phyloP scores from a whole-genome alignment of 2,329 filamentous ascomycete species.

The Cladosporium sp. region DNA sequence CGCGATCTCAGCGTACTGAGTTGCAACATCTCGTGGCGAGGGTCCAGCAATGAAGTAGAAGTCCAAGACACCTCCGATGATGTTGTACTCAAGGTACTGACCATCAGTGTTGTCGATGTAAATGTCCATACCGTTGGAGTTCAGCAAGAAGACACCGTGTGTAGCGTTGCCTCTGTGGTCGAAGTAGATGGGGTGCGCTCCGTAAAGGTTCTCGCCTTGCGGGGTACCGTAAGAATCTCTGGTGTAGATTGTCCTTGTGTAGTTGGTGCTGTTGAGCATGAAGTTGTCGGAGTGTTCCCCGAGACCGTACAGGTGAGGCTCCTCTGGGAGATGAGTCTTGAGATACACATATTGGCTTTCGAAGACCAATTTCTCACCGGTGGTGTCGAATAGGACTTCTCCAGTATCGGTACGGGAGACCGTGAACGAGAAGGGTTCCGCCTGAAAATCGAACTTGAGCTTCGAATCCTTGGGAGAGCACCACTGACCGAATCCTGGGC shows the following conservation, averaged over 20 bases:
- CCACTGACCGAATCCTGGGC: constrained; percentile 49
- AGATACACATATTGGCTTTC: constrained; percentile 74
- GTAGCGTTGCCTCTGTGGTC: constrained; percentile 63
- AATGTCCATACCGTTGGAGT: constrained; percentile 73
- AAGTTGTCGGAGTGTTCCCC: constrained; percentile 62
- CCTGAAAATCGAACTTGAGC: constrained; percentile 55
- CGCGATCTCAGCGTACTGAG: constrained; percentile 49
- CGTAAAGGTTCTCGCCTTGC: constrained; percentile 65
- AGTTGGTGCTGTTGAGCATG: constrained; percentile 66
- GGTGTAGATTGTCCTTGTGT: constrained; percentile 68
- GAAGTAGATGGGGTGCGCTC: constrained; percentile 70
- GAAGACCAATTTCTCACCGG: constrained; percentile 65
- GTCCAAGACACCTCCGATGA: constrained; percentile 72
- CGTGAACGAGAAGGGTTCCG: constrained; percentile 66
- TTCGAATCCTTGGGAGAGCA: constrained; percentile 46
- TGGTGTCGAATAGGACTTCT: constrained; percentile 67
- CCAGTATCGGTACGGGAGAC: constrained; percentile 58
- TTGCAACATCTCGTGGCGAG: constrained; percentile 45
- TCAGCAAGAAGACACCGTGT: constrained; percentile 67
- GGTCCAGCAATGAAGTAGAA: constrained; percentile 52
- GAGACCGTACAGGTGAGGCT: constrained; percentile 72
- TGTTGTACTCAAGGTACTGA: constrained; percentile 76
- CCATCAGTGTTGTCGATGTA: constrained; percentile 65
- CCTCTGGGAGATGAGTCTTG: constrained; percentile 65
- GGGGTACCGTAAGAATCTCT: constrained; percentile 64